Conservation (phyloP, 1,284 basidiomycete genomes). For the Leccinum subatratum region DNA sequence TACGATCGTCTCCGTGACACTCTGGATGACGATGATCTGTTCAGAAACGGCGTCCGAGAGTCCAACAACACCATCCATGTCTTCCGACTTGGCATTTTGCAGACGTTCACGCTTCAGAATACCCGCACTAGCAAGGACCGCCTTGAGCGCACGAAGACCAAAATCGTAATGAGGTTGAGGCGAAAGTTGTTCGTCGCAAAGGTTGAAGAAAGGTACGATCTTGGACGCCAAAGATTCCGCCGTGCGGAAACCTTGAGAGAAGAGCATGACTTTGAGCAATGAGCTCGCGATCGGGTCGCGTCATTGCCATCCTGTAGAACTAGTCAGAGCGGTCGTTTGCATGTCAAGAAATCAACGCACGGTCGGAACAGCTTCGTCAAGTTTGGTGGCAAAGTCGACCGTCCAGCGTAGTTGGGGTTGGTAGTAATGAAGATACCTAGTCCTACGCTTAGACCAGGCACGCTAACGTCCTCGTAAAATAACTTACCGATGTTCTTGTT, state of each 20-base stretch:
- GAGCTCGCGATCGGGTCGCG: constrained; percentile 93
- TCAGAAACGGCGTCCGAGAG: constrained; percentile 76
- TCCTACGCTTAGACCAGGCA: constrained; percentile 10
- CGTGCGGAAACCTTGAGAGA: constrained; percentile 98
- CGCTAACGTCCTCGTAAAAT: background rate
- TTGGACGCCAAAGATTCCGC: constrained; percentile 95
- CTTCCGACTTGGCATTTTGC: constrained; percentile 44
- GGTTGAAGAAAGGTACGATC: constrained; percentile 98
- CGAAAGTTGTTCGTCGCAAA: constrained; percentile 95
- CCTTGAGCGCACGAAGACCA: constrained; percentile 94
- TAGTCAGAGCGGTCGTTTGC: constrained; percentile 10
- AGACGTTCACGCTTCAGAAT: constrained; percentile 92
- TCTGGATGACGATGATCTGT: constrained; percentile 97
- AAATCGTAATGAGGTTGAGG: constrained; percentile 99
- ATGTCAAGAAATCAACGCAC: constrained; percentile 41
- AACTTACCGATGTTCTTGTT: constrained; percentile 83
- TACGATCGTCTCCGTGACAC: constrained; percentile 98
- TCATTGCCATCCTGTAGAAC: constrained; percentile 89
- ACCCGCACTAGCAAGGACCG: constrained; percentile 94
- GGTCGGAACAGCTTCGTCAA: constrained; percentile 92
- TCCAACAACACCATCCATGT: constrained; percentile 44
- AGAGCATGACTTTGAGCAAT: constrained; percentile 99
- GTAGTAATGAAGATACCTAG: constrained; percentile 93
- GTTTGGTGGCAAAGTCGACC: constrained; percentile 95
- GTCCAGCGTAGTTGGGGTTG: constrained; percentile 97